Evolutionary conservation across 345 rosid species (phyloP), one percentile per base, ranked within the genome.

Genomic region (Arabidopsis suecica): DNA sequence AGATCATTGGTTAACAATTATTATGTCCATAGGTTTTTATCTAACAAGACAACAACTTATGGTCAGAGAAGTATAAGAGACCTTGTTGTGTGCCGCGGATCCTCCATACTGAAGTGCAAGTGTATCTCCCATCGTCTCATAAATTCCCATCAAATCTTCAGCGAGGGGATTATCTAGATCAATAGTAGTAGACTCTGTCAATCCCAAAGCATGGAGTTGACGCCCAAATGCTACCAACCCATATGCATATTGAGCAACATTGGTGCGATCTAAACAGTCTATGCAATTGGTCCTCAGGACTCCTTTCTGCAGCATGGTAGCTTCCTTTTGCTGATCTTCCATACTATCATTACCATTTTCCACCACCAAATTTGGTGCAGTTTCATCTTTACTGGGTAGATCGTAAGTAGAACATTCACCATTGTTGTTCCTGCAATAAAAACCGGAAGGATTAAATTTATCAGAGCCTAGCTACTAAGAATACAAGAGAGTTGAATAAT

Each of bases 81-180:
- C 99, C 95, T 95, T 95, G 85, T 90, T 95, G 75, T 95, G 99
- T 28, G 99, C 99, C 13, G 97, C 91, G 16, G 99, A 95, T 45
- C 99, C 99, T 64, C 99, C 99, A 82, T 95, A 95, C 71, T 95
- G 98, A 50, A 86, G 80, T 2, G 98, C 97, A 77, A 94, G 97
- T 11, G 89, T 91, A 83, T 95, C 99, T 1, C 99, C 99, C 99
- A 95, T 95, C 42, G 83, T 77, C 84, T 95, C 97, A 72, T 95
- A 95, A 57, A 84, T 68, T 77, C 77, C 74, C 96, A 92, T 95
- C 61, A 95, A 83, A 57, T 86, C 84, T 81, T 84, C 90, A 2
- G 97, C 97, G 61, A 95, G 80, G 45, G 93, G 90, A 79, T 88
- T 82, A 58, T 88, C 84, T 14, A 88, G 87, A 83, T 83, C 88